Conservation (phyloP, 1,284 basidiomycete genomes). For the Sphaerobolus stellatus region DNA sequence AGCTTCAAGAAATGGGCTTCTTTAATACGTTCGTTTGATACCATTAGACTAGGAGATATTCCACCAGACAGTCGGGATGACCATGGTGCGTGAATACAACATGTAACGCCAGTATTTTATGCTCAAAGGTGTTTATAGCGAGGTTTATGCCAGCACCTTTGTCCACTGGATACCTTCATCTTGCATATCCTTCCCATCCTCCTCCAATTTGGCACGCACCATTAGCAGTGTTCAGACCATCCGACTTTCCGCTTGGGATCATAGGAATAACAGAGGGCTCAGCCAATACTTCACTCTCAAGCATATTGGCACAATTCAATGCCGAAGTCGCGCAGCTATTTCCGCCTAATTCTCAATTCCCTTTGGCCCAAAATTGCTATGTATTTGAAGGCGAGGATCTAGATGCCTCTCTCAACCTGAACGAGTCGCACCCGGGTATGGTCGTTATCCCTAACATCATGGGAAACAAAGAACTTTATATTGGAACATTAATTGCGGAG, state of each 20-base stretch:
- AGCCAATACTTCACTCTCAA: constrained; percentile 52
- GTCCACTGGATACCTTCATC: constrained; percentile 70
- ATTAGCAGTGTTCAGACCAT: constrained; percentile 68
- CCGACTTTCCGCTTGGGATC: constrained; percentile 76
- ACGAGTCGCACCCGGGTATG: constrained; percentile 59
- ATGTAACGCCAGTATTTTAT: not conserved
- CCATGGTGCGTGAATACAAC: constrained; percentile 50
- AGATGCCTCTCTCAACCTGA: constrained; percentile 52
- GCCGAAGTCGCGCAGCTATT: constrained; percentile 59
- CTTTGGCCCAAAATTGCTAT: constrained; percentile 73
- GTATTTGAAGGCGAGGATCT: constrained; percentile 75
- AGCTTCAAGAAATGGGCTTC: constrained; percentile 68
- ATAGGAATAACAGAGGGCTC: constrained; percentile 75
- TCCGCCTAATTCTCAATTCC: constrained; percentile 66
- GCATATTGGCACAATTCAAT: constrained; percentile 67
- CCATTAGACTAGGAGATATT: constrained; percentile 74
- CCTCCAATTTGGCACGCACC: constrained; percentile 56
- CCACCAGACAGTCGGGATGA: constrained; percentile 76
- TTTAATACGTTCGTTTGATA: constrained; percentile 68
- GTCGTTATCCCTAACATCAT: constrained; percentile 76
- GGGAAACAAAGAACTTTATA: constrained; percentile 78
- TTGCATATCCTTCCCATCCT: constrained; percentile 71
- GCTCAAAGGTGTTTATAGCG: constrained; percentile 39
- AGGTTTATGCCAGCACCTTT: constrained; percentile 81
- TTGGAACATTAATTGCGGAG: constrained; percentile 83